Conservation (phyloP, 805 yeast genomes). For the Pichia occidentalis region DNA sequence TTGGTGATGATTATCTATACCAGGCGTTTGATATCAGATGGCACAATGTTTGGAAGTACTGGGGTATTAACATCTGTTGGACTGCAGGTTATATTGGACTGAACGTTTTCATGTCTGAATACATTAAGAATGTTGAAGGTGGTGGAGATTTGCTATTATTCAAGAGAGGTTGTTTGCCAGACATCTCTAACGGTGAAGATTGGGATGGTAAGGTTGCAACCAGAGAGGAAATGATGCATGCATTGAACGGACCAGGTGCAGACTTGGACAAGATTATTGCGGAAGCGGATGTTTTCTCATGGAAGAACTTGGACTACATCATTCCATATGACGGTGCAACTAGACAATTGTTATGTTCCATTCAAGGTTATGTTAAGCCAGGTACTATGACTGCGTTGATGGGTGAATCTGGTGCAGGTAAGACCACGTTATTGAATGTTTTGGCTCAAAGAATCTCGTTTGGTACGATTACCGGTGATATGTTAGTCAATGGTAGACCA, state of each 20-base stretch:
- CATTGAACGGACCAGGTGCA: conserved; percentile 25
- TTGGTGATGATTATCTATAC: conserved; percentile 44
- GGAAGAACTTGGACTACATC: conserved; percentile 57
- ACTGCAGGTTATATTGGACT: conserved; percentile 33
- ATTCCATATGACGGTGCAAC: conserved; percentile 42
- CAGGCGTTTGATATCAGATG: conserved; percentile 45
- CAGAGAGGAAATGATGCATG: conserved; percentile 22
- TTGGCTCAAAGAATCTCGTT: conserved; percentile 44
- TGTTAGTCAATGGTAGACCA: conserved; percentile 47
- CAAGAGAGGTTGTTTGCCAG: conserved; percentile 24
- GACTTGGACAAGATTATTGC: conserved; percentile 23
- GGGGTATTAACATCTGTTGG: conserved; percentile 46
- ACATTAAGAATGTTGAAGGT: conserved; percentile 23
- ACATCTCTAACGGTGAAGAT: conserved; percentile 27
- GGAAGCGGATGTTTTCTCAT: conserved; percentile 47
- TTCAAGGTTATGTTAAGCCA: conserved; percentile 42
- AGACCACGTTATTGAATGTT: conserved; percentile 50
- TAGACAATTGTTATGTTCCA: conserved; percentile 37
- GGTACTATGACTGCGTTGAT: conserved; percentile 54
- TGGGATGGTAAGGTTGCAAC: conserved; percentile 35
- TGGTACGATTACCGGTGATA: conserved; percentile 54
- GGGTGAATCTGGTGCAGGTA: conserved; percentile 66
- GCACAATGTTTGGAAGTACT: conserved; percentile 71
- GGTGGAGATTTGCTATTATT: conserved; percentile 30
- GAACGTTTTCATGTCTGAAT: conserved; percentile 26